Conservation (phyloP, 2,329 filamentous ascomycete genomes). For the Hymenotorrendiella dingleyae region DNA sequence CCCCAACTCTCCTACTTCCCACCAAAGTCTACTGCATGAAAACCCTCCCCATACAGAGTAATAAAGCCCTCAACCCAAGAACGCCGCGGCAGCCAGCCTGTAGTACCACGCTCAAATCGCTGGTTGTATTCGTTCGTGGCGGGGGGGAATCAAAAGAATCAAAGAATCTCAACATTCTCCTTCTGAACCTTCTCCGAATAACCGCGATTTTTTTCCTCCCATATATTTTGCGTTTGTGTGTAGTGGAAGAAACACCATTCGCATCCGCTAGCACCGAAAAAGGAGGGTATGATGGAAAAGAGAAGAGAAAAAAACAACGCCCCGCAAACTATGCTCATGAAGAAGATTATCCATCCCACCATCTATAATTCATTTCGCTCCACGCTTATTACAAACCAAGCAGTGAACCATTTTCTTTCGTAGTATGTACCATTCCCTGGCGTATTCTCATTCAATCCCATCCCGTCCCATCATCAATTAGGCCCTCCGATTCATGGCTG, state of each 20-base stretch:
- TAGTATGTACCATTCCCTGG: slow-evolving; percentile 11
- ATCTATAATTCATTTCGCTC: slow-evolving; percentile 6
- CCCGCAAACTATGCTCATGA: slow-evolving; percentile 5
- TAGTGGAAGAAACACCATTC: too few relatives aligned
- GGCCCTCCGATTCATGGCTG: slow-evolving; percentile 47
- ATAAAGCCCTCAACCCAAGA: not conserved
- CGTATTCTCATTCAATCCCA: slow-evolving; percentile 9
- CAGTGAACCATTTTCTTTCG: slow-evolving; percentile 1
- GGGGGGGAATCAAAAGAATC: not conserved
- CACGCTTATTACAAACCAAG: not conserved
- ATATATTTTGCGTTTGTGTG: not conserved
- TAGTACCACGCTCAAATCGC: too few relatives aligned
- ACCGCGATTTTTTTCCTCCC: not conserved
- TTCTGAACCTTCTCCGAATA: not conserved
- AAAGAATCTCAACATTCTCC: not conserved
- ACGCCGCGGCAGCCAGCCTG: slow-evolving; percentile 2
- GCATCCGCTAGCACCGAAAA: not conserved
- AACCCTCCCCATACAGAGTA: too few relatives aligned
- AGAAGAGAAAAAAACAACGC: slow-evolving; percentile 1
- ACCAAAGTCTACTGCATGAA: too few relatives aligned
- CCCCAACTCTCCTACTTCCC: too few relatives aligned
- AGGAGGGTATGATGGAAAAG: slow-evolving; percentile 6
- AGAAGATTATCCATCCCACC: slow-evolving; percentile 3
- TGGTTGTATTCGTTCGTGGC: too few relatives aligned
- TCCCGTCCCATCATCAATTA: slow-evolving; percentile 10